Conservation (phyloP, 768 basidiomycete species). For the Rhodotorula kratochvilovae region DNA sequence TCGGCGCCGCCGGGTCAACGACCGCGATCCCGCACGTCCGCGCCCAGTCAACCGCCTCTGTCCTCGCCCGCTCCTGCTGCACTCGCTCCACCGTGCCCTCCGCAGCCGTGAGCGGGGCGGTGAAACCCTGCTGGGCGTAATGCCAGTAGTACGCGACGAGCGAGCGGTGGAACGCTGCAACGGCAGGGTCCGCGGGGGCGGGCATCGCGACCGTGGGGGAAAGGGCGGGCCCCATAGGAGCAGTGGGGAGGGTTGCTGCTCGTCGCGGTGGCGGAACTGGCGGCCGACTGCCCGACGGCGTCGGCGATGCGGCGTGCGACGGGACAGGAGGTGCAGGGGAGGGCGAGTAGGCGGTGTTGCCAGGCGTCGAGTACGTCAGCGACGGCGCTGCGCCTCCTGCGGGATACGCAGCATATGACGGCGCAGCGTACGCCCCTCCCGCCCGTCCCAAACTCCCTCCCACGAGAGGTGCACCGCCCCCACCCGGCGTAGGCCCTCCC, state of each 20-base stretch:
- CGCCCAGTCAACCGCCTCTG: slow-evolving; percentile 33
- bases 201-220: background rate
- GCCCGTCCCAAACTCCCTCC: too few species aligned
- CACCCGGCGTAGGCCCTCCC: too few species aligned
- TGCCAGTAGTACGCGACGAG: slow-evolving; percentile 35
- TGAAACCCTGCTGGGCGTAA: slow-evolving; percentile 22
- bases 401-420: too few species aligned
- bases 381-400: too few species aligned
- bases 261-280: background rate
- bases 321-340: too few species aligned
- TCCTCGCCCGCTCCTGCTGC: slow-evolving; percentile 15
- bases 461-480: too few species aligned
- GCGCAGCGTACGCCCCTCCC: too few species aligned
- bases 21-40: slow-evolving; percentile 10
- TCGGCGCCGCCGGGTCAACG: background rate
- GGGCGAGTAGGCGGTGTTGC: too few species aligned
- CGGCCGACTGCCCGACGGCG: too few species aligned
- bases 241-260: background rate
- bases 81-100: background rate
- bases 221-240: too few species aligned
- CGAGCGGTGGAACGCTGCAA: slow-evolving; percentile 14
- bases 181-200: background rate
- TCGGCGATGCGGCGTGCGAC: too few species aligned
- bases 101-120: slow-evolving; percentile 6
- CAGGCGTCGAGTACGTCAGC: too few species aligned